Evolutionary conservation across 2,329 filamentous ascomycete species (phyloP).

Genomic region (Byssothecium circinans): DNA sequence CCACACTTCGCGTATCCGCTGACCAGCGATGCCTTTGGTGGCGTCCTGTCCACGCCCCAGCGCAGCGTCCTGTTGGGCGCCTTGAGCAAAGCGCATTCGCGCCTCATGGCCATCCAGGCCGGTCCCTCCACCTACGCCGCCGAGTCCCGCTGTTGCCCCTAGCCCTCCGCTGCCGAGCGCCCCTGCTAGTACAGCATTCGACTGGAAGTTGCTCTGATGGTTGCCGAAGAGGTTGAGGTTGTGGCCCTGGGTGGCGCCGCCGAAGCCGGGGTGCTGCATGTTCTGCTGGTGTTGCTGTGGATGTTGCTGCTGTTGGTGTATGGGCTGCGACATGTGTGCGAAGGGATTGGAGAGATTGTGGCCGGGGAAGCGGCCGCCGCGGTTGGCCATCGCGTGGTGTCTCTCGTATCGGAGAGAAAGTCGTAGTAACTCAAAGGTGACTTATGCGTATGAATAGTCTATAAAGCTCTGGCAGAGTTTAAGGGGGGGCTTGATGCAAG

Average conservation of each 20-base stretch:
- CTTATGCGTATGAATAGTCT: too few species aligned
- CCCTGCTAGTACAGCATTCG: conserved; percentile 60
- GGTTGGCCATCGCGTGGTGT: conserved; percentile 61
- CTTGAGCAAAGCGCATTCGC: conserved; percentile 82
- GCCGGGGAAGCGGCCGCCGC: conserved; percentile 60
- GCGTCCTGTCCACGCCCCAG: conserved; percentile 55
- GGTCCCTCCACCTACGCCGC: conserved; percentile 56
- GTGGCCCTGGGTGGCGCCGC: conserved; percentile 54
- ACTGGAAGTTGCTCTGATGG: conserved; percentile 44
- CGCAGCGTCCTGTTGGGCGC: conserved; percentile 57
- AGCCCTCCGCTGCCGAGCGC: conserved; percentile 58
- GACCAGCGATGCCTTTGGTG: conserved; percentile 60
- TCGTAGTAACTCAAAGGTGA: too few species aligned
- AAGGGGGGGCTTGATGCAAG: too few species aligned
- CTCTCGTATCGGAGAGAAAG: too few species aligned
- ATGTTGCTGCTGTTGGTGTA: conserved; percentile 51
- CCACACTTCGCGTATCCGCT: conserved; percentile 95
- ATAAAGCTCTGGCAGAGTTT: too few species aligned
- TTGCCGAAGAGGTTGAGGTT: conserved; percentile 61
- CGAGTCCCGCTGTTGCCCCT: conserved; percentile 58
- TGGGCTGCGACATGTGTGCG: conserved; percentile 54
- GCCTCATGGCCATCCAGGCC: conserved; percentile 85
- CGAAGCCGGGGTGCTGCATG: conserved; percentile 71
- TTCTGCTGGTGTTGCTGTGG: conserved; percentile 55
- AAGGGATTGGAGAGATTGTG: conserved; percentile 63